Percentiles rank a stretch among this genome's conserved stretches.
Conservation (phyloP, 495 filamentous ascomycete genomes). For the Penicillium pancosmium region DNA sequence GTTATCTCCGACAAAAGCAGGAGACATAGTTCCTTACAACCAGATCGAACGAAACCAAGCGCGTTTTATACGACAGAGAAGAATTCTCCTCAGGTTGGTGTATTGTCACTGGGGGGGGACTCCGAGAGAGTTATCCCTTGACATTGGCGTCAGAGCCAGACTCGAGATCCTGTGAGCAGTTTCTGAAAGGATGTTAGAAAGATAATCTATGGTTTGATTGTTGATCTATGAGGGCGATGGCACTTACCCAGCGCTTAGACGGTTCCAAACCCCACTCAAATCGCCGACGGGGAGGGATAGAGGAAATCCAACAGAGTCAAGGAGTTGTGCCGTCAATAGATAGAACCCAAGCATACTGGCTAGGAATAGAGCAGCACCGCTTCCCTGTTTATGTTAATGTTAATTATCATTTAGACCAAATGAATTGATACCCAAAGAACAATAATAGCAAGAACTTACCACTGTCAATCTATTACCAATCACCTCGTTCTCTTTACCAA, state of each 20-base stretch:
- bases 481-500: conserved; percentile 8
- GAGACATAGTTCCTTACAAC: too few species aligned
- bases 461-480: conserved; percentile 8
- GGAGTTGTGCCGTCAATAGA: conserved; percentile 11
- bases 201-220: background rate
- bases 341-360: conserved; percentile 17
- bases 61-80: too few species aligned
- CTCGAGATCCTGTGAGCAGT: background rate
- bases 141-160: background rate
- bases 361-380: conserved; percentile 14
- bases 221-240: background rate
- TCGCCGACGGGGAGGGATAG: conserved; percentile 17
- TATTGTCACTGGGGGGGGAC: background rate
- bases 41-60: too few species aligned
- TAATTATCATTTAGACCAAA: background rate
- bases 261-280: conserved; percentile 13
- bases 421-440: background rate
- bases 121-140: background rate
- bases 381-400: conserved; percentile 1
- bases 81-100: background rate
- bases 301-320: conserved; percentile 18
- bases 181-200: background rate
- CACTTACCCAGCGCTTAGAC: conserved; percentile 5
- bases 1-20: too few species aligned
- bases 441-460: conserved; percentile 5